Base-by-base conservation (phyloP, 352 stramenopile species). In the Phytopythium delawarense region DNA sequence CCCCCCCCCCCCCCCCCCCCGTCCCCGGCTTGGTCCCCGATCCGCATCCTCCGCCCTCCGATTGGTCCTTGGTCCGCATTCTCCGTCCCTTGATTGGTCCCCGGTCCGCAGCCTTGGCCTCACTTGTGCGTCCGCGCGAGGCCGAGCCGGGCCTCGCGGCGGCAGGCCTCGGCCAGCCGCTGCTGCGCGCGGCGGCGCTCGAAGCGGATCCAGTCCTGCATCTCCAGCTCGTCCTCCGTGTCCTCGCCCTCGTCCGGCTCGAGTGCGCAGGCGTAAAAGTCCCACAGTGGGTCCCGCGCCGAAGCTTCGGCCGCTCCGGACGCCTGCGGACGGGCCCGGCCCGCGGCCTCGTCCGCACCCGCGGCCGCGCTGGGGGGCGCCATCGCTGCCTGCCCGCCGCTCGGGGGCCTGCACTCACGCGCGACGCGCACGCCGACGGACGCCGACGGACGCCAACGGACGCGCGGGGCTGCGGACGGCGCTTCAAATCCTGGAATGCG, bases 231-330 rank as follows among this genome's bases (percentile, higher is more conserved):
- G 57, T 81, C 78, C 51, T 87, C 78, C 40, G 79, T 82, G 69
- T 90, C 80, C 71, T 82, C 74, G 52, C 65, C 69, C 62, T 74
- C 74, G 46, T 73, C 73, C 34, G 57, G 55, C 7, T 71, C 71
- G 46, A 89, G 75, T 3, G 72, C 80, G 64, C 76, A 78, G 52
- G 71, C 66, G 69, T 88, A 90, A 40, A 90, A 90, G 50, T 84
- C 78, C 69, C 73, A 82, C 45, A 87, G 63, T 32, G 55, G 67
- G 48, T 76, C 70, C 7, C 52, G 44, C 8, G 44, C 44, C n/a
- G 44, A 21, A n/a, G 28, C 44, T 30, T 50, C 42, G 9, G 44
- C n/a, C 3, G 11, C 21, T n/a, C 28, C 13, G 68, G 46, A 11
- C 30, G 50, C 25, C 25, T 30, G 25, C 25, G 25, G 25, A 30